Evolutionary conservation across 176 grass and related monocot species (phyloP).

Genomic region (Oryza punctata): DNA sequence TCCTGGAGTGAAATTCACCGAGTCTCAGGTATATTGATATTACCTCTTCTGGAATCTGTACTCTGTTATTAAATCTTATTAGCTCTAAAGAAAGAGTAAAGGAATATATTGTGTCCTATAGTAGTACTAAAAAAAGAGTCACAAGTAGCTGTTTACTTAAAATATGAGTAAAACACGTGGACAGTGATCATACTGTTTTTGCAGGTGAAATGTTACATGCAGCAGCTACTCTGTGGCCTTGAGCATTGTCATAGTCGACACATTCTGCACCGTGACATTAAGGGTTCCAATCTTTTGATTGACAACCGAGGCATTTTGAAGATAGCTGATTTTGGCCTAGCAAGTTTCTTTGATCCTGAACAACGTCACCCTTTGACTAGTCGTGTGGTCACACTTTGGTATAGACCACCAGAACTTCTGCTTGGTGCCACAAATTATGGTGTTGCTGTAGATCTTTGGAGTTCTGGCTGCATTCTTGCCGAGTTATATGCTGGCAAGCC

Average conservation of each 20-base stretch:
- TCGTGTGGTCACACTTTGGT: conserved; percentile 99
- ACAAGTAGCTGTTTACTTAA: conserved; percentile 1
- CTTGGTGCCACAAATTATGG: conserved; percentile 97
- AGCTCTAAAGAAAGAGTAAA: background rate
- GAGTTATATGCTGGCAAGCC: conserved; percentile 98
- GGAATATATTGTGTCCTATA: background rate
- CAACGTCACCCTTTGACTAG: conserved; percentile 91
- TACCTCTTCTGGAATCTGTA: background rate
- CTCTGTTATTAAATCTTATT: background rate
- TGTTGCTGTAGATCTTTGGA: conserved; percentile 97
- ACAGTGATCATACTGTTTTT: background rate
- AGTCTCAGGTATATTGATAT: conserved; percentile 69
- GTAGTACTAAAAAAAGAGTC: background rate
- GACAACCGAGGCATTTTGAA: conserved; percentile 90
- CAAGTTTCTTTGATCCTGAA: conserved; percentile 93
- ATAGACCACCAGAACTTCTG: conserved; percentile 92
- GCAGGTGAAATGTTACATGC: conserved; percentile 99
- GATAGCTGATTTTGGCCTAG: conserved; percentile 98
- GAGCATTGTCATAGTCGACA: conserved; percentile 93
- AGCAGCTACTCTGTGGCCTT: conserved; percentile 90
- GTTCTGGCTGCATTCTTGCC: conserved; percentile 95
- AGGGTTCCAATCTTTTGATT: conserved; percentile 99
- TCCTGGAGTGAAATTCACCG: conserved; percentile 82
- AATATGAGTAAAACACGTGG: conserved; percentile 9
- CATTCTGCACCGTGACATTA: conserved; percentile 96